Evolutionary conservation across 495 filamentous ascomycete species (phyloP), one percentile per base, ranked within the genome.

Genomic region (Aspergillus conjunctus): DNA sequence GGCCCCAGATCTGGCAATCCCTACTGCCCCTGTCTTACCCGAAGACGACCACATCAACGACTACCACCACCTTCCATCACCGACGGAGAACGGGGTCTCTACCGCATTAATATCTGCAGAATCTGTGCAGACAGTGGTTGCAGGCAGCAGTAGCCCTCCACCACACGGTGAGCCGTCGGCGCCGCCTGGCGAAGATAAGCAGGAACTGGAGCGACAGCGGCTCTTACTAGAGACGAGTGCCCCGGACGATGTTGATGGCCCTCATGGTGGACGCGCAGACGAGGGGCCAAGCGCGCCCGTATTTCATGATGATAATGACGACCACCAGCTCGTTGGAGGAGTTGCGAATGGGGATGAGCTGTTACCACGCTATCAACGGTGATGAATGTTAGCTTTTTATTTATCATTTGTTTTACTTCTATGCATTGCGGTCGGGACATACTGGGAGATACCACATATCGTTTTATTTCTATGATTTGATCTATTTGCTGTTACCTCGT

Each of bases 201-300:
- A 89, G 65, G 93, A 96, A 66, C 79, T 91, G 20, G 91, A 96
- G 67, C 84, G 90, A 7, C 85, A 81, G 50, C 81, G 91, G 57
- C 73, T 97, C 5, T 75, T 93, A 50, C 81, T 82, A 60, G 86
- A 91, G 65, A 85, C 85, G 0, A 93, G 89, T 67, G 84, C 89
- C 3, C 92, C 92, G 21, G 63, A 66, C 10, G 72, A 71, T 18
- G 58, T 63, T 15, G 56, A 10, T 70, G 79, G 14, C 73, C 79
- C 22, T 76, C 77, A 77, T 21, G 79, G 85, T 37, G 78, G 77
- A n/a, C 76, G 77, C 8, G 58, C 73, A 11, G 59, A 63, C 34
- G 68, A 63, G 44, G 73, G 64, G 52, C 86, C 89, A 3, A 88
- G 83, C 18, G 90, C 90, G 8, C 91, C 91, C 1, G 74, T 84